Percentiles rank a stretch among this genome's conserved stretches.
Evolutionary conservation across 805 yeast species (phyloP).

Genomic region (Ogataea chonburiensis): DNA sequence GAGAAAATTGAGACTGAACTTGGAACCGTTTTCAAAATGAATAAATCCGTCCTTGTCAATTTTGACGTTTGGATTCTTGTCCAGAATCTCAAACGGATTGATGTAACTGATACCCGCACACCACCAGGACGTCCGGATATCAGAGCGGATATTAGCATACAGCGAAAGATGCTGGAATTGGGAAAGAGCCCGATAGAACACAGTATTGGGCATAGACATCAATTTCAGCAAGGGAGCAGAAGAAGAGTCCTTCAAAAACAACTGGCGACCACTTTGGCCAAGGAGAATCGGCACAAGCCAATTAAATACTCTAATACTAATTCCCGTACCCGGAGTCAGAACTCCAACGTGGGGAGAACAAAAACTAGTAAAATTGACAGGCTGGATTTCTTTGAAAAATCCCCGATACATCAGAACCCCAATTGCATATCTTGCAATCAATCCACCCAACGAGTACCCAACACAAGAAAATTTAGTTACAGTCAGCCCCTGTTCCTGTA

Average conservation of each 20-base stretch:
- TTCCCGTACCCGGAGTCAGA: constrained; percentile 55
- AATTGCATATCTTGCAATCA: constrained; percentile 76
- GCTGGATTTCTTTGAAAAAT: constrained; percentile 52
- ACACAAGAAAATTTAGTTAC: constrained; percentile 72
- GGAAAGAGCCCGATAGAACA: constrained; percentile 56
- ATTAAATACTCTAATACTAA: constrained; percentile 57
- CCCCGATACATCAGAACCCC: constrained; percentile 62
- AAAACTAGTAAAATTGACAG: constrained; percentile 60
- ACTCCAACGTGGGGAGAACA: constrained; percentile 72
- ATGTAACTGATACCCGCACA: constrained; percentile 66
- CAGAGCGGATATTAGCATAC: constrained; percentile 78
- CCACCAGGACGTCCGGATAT: constrained; percentile 80
- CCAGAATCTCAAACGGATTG: constrained; percentile 55
- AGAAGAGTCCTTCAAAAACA: constrained; percentile 56
- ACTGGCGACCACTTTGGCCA: constrained; percentile 72
- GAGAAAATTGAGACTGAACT: constrained; percentile 43
- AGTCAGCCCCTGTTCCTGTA: constrained; percentile 21
- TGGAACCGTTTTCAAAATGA: constrained; percentile 36
- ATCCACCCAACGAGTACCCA: constrained; percentile 89
- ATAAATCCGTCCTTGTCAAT: constrained; percentile 45
- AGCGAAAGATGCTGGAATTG: constrained; percentile 53
- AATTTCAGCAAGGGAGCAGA: constrained; percentile 53
- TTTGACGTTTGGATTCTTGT: constrained; percentile 32
- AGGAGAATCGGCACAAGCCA: constrained; percentile 59
- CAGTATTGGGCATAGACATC: constrained; percentile 63